Conservation (phyloP, 768 basidiomycete genomes). For the Termitomyces bulborhizus region DNA sequence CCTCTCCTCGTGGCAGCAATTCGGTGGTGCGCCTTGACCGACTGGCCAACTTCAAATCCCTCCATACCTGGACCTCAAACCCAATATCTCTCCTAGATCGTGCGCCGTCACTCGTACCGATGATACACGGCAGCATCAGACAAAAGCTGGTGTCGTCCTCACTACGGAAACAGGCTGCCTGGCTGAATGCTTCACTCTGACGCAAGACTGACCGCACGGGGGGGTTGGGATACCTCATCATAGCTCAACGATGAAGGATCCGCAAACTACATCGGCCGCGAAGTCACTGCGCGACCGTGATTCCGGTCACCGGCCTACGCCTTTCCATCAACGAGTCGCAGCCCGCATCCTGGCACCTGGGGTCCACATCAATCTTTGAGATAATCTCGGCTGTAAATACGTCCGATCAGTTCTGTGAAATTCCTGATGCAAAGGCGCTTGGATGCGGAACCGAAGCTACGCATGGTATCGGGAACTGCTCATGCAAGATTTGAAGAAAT, state of each 20-base stretch:
- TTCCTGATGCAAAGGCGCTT: neutral
- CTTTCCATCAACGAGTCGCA: slow-evolving; percentile 9
- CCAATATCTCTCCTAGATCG: slow-evolving; percentile 15
- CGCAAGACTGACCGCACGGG: slow-evolving; percentile 15
- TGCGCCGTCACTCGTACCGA: neutral
- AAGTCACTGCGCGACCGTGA: slow-evolving; percentile 16
- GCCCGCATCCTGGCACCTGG: slow-evolving; percentile 9
- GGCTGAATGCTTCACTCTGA: slow-evolving; percentile 12
- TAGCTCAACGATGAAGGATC: slow-evolving; percentile 21
- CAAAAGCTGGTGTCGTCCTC: slow-evolving; percentile 10
- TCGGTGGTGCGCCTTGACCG: slow-evolving; percentile 22
- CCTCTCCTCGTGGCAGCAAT: slow-evolving; percentile 16
- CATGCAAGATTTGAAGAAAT: slow-evolving; percentile 7
- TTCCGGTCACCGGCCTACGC: slow-evolving; percentile 12
- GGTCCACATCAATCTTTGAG: slow-evolving; percentile 13
- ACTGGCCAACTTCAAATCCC: slow-evolving; percentile 13
- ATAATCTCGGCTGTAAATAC: slow-evolving; percentile 16
- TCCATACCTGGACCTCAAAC: slow-evolving; percentile 10
- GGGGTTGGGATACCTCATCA: slow-evolving; percentile 18
- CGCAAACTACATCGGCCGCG: slow-evolving; percentile 19
- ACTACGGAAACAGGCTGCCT: slow-evolving; percentile 14
- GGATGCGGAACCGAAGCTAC: slow-evolving; percentile 19
- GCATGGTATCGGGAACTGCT: slow-evolving; percentile 17
- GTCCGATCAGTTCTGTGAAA: slow-evolving; percentile 8
- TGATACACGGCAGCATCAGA: neutral